Base-by-base conservation (phyloP, 495 filamentous ascomycete species). In the Aspergillus hancockii region DNA sequence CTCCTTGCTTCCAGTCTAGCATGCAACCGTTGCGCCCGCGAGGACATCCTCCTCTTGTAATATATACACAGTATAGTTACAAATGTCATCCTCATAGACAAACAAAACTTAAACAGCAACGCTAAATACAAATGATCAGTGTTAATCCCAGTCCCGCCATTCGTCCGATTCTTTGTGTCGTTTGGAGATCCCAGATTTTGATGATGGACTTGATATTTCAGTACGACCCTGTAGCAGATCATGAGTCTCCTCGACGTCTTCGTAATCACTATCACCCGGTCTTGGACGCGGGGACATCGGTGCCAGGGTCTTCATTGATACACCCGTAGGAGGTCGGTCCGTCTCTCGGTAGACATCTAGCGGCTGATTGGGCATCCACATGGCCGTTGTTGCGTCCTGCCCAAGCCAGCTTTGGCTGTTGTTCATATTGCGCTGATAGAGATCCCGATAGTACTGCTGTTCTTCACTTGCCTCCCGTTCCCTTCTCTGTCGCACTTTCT, bases 401-500 rank as follows among this genome's bases (percentile, higher is more conserved):
- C 70, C 73, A 1, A 64, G 50, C 75, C 75, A 78, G 36, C 56
- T 59, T 22, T 54, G 70, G 51, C 67, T 69, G 38, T 73, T 76
- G 51, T 75, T 61, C 64, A 71, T 57, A 46, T 76, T 76, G 16
- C 74, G 72, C 62, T 69, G 67, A 60, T 78, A 78, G 34, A 78
- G 47, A 54, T 78, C 74, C 0, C 69, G 70, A 22, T 73, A 63
- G 45, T 72, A 71, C 45, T 89, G 84, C 45, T 84, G 75, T 55
- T 83, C 78, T 1, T 69, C 63, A 8, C 58, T 63, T 22, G 76
- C 68, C 59, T 90, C 86, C 53, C 80, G 76, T 50, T 86, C 82
- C 16, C 90, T 76, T 60, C 85, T 81, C 4, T 72, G 52, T 2
- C 83, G 78, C 31, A 91, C 66, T 2, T 75, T 71, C 21, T 91